Evolutionary conservation across 1,284 basidiomycete genomes (phyloP), one percentile per base, ranked within the genome.

Genomic region (Pascua sp.): DNA sequence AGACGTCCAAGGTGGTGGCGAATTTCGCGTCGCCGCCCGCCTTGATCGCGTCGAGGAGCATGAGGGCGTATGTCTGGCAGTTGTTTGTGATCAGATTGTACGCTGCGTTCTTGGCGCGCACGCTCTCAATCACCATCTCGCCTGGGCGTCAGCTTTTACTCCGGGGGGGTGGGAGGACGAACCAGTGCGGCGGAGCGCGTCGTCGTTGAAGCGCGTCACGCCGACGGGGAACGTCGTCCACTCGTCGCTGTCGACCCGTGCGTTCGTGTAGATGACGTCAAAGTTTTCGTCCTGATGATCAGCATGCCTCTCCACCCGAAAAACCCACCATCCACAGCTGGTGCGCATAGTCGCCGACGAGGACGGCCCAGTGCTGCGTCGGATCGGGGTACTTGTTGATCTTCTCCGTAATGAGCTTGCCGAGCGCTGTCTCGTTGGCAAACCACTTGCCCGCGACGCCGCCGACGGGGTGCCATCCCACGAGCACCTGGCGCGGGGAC

Each of bases 311-410:
- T n/a, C 39, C 39, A 36, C 48, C 12, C 42, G 8, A 39, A 16
- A 16, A 45, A 56, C 60, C 50, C 60, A 61, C 60, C 60, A 61
- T 61, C 60, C 60, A 61, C 18, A 61, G 53, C 51, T 61, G 60
- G 39, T 61, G 60, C 39, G 47, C 60, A 32, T 58, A 61, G 3
- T 56, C 60, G 18, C 60, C 60, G 3, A 61, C 56, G 8, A 61
- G 47, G 15, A 61, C 56, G 43, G 53, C 60, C 60, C 60, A 61
- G 41, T 61, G 60, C 40, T 61, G 60, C 36, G 60, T 61, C 24
- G 60, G 60, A 32, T 61, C 60, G 8, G 60, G 60, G 42, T 61
- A 61, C 15, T 13, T 41, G 60, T 61, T 61, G 51, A 57, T 61
- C 47, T 58, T 57, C 18, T 55, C 56, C 12, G 60, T 61, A 36